Conservation (phyloP, 169 alveolate genomes). For the Pseudocohnilembus persalinus region DNA sequence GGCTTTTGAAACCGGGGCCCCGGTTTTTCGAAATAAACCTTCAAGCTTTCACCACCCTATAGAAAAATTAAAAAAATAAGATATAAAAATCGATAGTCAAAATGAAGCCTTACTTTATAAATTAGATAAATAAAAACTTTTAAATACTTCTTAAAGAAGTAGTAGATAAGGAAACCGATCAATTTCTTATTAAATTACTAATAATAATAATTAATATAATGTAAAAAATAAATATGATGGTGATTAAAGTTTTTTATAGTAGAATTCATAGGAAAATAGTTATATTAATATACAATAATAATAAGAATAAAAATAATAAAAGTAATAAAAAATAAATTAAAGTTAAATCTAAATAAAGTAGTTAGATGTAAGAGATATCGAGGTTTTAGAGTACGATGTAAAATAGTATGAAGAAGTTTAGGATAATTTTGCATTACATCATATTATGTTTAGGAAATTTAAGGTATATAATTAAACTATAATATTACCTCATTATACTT, state of each 20-base stretch:
- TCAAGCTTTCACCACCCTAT: neutral
- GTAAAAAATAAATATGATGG: neutral
- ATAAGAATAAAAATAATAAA: too few species aligned
- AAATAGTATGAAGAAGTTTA: conserved; percentile 28
- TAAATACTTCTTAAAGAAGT: too few species aligned
- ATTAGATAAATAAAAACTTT: too few species aligned
- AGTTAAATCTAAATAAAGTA: too few species aligned
- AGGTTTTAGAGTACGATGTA: too few species aligned
- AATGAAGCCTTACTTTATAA: too few species aligned
- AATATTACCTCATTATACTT: neutral
- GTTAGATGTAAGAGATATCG: too few species aligned
- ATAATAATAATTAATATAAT: too few species aligned
- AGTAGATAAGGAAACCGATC: neutral
- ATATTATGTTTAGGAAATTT: conserved; percentile 36
- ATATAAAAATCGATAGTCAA: neutral
- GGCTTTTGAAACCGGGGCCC: conserved; percentile 6
- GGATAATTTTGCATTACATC: conserved; percentile 47
- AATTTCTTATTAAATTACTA: neutral
- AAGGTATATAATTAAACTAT: neutral
- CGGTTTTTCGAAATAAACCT: conserved; percentile 9
- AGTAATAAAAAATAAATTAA: too few species aligned
- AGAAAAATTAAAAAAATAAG: neutral
- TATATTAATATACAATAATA: too few species aligned
- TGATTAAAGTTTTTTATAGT: neutral
- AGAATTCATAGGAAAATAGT: too few species aligned